A percentile compares a stretch with the other conserved stretches of the same genome.
Evolutionary conservation across 2,329 filamentous ascomycete genomes (phyloP).

Genomic region (Intubia oerlemansii): DNA sequence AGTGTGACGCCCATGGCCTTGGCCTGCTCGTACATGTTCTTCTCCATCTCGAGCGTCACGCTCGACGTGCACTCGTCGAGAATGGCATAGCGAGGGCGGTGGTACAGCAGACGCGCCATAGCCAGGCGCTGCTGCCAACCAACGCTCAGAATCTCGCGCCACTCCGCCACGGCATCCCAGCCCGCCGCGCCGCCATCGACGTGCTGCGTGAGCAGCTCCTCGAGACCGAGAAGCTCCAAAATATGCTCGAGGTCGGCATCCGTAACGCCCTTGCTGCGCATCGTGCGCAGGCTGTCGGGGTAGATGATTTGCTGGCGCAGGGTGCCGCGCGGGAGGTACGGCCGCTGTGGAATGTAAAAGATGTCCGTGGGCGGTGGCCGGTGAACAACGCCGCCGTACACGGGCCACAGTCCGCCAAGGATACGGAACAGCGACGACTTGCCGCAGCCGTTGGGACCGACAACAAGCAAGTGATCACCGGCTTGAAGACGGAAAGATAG

Average conservation of each 20-base stretch:
- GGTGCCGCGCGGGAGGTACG: slow-evolving; percentile 77
- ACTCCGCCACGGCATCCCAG: slow-evolving; percentile 90
- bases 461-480: slow-evolving; percentile 80
- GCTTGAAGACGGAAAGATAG: slow-evolving; percentile 73
- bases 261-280: slow-evolving; percentile 65
- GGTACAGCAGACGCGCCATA: slow-evolving; percentile 91
- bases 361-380: slow-evolving; percentile 87
- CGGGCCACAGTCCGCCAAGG: slow-evolving; percentile 87
- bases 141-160: slow-evolving; percentile 82
- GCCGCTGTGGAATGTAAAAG: slow-evolving; percentile 94
- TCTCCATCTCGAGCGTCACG: slow-evolving; percentile 88
- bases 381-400: slow-evolving; percentile 82
- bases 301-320: slow-evolving; percentile 96
- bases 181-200: slow-evolving; percentile 22
- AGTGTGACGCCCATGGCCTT: slow-evolving; percentile 81
- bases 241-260: slow-evolving; percentile 64
- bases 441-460: slow-evolving; percentile 91
- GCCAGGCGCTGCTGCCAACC: slow-evolving; percentile 90
- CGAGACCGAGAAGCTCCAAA: slow-evolving; percentile 61
- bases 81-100: slow-evolving; percentile 81
- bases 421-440: slow-evolving; percentile 95
- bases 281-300: slow-evolving; percentile 70
- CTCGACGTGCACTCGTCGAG: slow-evolving; percentile 90
- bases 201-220: slow-evolving; percentile 58
- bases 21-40: slow-evolving; percentile 91